phyloP scores from a whole-genome alignment of 257 asterid species.

The Lantana camara region DNA sequence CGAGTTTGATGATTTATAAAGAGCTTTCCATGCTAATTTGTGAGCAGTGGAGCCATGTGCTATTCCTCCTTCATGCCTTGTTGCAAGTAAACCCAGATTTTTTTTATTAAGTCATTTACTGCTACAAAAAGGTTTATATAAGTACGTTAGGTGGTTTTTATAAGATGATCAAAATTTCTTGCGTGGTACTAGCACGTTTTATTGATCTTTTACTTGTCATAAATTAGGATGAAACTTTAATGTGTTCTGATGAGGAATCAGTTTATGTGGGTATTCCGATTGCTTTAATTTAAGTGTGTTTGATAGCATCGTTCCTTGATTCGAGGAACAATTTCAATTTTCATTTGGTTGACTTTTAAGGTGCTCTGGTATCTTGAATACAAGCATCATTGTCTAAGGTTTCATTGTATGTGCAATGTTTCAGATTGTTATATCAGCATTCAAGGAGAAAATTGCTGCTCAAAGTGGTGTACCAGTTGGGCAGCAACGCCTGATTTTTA shows the following conservation, averaged over 20 bases:
- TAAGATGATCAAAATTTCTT: neutral
- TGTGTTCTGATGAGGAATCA: neutral
- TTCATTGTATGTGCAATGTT: constrained; percentile 17
- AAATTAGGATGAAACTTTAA: neutral
- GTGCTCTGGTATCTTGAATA: neutral
- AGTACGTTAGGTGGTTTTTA: neutral
- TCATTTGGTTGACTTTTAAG: neutral
- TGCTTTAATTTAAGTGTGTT: neutral
- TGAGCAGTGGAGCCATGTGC: neutral
- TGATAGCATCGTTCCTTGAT: neutral
- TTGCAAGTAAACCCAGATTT: neutral
- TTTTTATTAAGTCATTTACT: constrained; percentile 1
- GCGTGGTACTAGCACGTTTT: neutral
- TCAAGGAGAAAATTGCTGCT: constrained; percentile 78
- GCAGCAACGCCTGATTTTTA: constrained; percentile 82
- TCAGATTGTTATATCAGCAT: constrained; percentile 68
- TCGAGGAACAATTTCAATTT: neutral
- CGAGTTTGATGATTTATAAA: neutral
- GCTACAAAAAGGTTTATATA: neutral
- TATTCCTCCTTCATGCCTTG: neutral
- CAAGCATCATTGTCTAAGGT: constrained; percentile 3
- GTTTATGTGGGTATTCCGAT: neutral
- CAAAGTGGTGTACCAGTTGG: constrained; percentile 76
- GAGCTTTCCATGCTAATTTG: neutral
- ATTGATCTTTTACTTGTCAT: neutral